phyloP scores from a whole-genome alignment of 306 rosid genomes.

The Lathyrus aphaca region DNA sequence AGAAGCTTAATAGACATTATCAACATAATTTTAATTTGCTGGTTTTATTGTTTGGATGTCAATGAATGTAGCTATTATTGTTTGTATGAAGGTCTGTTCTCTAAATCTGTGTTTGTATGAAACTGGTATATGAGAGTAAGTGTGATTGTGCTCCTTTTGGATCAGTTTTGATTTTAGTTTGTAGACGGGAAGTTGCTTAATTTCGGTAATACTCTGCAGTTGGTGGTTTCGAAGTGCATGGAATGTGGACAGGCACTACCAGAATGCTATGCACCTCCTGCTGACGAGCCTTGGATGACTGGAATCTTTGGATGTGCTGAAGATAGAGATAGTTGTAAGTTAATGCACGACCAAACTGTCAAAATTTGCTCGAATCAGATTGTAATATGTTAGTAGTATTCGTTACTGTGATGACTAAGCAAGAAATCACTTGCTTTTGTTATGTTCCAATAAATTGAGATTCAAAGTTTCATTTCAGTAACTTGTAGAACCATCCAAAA shows the following conservation, averaged over 20 bases:
- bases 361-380: conserved; percentile 1
- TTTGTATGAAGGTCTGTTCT: conserved; percentile 10
- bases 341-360: conserved; percentile 13
- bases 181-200: conserved; percentile 14
- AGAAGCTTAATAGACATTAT: too few relatives aligned
- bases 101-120: neutral
- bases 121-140: too few relatives aligned
- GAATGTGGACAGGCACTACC: conserved; percentile 76
- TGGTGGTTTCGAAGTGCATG: conserved; percentile 53
- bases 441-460: conserved; percentile 28
- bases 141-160: conserved; percentile 3
- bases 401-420: conserved; percentile 21
- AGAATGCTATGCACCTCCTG: conserved; percentile 73
- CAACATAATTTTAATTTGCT: neutral
- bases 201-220: conserved; percentile 42
- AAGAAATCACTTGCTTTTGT: conserved; percentile 13
- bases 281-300: conserved; percentile 75
- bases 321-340: conserved; percentile 66
- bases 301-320: conserved; percentile 72
- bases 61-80: neutral
- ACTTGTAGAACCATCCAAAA: too few relatives aligned
- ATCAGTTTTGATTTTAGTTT: conserved; percentile 23
- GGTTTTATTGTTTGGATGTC: conserved; percentile 7
- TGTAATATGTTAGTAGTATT: conserved; percentile 20
- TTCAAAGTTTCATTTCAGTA: neutral